These are phyloP conservation scores for Pholiota conissans DNA, from an alignment of 768 basidiomycete genomes.

Conservation along the genomic window DNA sequence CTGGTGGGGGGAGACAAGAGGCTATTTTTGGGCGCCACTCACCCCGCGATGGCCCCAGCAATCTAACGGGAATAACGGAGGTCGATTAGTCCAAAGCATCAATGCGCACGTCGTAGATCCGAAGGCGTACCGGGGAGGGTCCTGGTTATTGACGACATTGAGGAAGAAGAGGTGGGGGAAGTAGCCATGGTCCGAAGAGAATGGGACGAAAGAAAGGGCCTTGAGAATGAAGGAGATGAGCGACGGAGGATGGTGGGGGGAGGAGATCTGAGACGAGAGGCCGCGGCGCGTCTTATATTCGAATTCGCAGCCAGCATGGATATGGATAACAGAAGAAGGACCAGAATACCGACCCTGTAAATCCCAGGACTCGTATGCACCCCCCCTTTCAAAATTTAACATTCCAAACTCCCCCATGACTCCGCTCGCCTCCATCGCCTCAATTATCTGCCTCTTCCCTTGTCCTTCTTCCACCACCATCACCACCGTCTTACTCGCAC, in stretches of 20 bases:
- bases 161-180: neutral
- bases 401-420: neutral
- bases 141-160: constrained; percentile 8
- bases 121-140: constrained; percentile 31
- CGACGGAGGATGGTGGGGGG: constrained; percentile 5
- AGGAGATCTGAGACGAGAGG: constrained; percentile 6
- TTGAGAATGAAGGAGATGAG: neutral
- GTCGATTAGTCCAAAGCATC: too few species aligned
- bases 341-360: neutral
- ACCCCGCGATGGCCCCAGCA: constrained; percentile 67
- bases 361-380: neutral
- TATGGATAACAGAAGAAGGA: neutral
- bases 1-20: neutral
- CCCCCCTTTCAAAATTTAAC: neutral
- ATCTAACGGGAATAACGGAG: constrained; percentile 37
- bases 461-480: neutral
- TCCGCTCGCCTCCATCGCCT: neutral
- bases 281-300: constrained; percentile 18
- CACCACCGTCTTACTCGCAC: neutral
- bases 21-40: constrained; percentile 19
- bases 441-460: neutral
- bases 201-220: neutral
- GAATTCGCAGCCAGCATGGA: constrained; percentile 1
- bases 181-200: neutral
- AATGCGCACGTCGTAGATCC: too few species aligned